Conservation (phyloP, 768 basidiomycete species). For the Dacryopinax primogenitus region DNA sequence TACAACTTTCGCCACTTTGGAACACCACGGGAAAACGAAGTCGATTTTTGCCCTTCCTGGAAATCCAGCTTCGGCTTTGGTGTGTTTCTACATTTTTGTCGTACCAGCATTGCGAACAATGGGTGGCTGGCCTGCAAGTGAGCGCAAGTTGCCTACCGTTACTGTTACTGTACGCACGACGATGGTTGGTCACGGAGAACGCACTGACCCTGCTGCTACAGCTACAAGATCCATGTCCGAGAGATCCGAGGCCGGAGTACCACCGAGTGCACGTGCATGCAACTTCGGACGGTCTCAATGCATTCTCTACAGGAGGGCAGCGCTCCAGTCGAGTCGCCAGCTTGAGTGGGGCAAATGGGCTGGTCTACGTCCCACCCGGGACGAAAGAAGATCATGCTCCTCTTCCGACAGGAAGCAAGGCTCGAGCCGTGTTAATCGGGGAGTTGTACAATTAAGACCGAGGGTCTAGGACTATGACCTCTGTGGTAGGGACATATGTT, state of each 20-base stretch:
- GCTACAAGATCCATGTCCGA: constrained; percentile 10
- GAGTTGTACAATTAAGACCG: constrained; percentile 29
- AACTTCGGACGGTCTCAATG: constrained; percentile 40
- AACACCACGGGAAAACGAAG: constrained; percentile 31
- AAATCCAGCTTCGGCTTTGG: constrained; percentile 78
- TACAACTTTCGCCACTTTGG: constrained; percentile 73
- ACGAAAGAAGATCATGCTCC: constrained; percentile 25
- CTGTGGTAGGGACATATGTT: too few relatives aligned
- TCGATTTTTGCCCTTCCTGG: constrained; percentile 77
- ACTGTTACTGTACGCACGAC: constrained; percentile 43
- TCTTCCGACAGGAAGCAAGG: constrained; percentile 44
- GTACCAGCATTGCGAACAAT: constrained; percentile 62
- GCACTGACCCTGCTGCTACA: background rate
- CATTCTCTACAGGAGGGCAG: constrained; percentile 76
- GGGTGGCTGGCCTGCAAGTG: constrained; percentile 48
- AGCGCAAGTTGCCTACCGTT: constrained; percentile 48
- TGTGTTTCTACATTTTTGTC: constrained; percentile 75
- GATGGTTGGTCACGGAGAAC: background rate
- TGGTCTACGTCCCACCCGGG: constrained; percentile 51
- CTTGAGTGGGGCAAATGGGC: constrained; percentile 64
- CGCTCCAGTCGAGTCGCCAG: constrained; percentile 72
- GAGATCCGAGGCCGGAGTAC: constrained; percentile 63
- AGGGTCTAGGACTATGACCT: too few relatives aligned
- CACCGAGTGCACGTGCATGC: constrained; percentile 55
- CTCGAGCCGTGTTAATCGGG: constrained; percentile 53